Evolutionary conservation across 1,139 yeast genomes (phyloP), one percentile per base, ranked within the genome.

Genomic region (Zhuliangozyma blackwelliae): DNA sequence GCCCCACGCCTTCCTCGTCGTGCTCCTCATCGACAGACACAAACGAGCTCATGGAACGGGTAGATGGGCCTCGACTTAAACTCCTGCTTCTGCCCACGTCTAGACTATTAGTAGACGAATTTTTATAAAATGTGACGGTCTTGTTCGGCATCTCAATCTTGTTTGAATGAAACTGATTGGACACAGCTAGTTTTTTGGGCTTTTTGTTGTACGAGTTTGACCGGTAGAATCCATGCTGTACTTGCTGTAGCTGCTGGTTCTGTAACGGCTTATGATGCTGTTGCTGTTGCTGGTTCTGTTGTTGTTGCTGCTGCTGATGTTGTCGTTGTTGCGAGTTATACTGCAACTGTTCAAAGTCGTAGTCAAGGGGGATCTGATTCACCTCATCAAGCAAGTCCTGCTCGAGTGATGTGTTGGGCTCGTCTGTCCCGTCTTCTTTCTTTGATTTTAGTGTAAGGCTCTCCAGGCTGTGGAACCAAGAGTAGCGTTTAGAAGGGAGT

Each of bases 281-380:
- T 16, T 16, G 16, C 4, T 3, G 4, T 16, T 16, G 16, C 16
- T 16, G n/a, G n/a, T n/a, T n/a, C n/a, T n/a, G n/a, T n/a, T n/a
- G n/a, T n/a, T n/a, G n/a, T n/a, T 22, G 6, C 16, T 16, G 16
- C 4, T 16, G 16, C 4, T 3, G 4, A 3, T 16, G 16, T 4
- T 16, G 16, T 16, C 4, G 16, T 16, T 16, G 16, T 16, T 16
- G 16, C 23, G 23, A 22, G 23, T 7, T 22, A 5, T 2, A 9
- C 23, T 9, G 23, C 9, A 9, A 22, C 10, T 64, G 67, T 9
- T 69, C 72, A 48, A 75, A 77, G 36, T 77, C 79, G 48, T 58
- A 78, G 46, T 79, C 85, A 49, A 76, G 83, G 0, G 85, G 84
- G 2, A 79, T 57, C 32, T 59, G 68, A 47, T 80, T 77, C 21